Evolutionary conservation across 805 yeast species (phyloP), one percentile per base, ranked within the genome.

Genomic region (Candida maesae): DNA sequence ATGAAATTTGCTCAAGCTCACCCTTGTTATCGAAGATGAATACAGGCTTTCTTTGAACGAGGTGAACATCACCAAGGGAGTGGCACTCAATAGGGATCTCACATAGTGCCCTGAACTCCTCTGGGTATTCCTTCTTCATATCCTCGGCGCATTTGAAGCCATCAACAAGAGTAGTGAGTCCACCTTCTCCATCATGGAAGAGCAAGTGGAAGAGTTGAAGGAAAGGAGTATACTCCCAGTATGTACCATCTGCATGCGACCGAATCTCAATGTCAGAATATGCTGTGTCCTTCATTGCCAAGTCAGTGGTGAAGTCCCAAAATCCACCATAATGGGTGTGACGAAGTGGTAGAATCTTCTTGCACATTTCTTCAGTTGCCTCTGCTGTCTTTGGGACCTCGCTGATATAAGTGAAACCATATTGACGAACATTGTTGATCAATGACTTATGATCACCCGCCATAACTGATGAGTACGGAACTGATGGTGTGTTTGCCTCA

Each of bases 291-390:
- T 76, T 74, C 63, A 75, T 78, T 34, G 79, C 70, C 52, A 81
- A 64, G 52, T 81, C 84, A 5, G 84, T 71, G 10, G 88, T 81
- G 59, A 82, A 81, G 55, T 80, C 86, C 87, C 88, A 82, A 61
- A 82, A 81, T 1, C 84, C 87, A n/a, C 87, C 88, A 50, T 82
- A 81, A 55, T 81, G 89, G 2, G 89, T 81, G 19, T 79, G 79
- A 31, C 84, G 66, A 36, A 80, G 73, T 55, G 76, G 79, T 41
- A 79, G 70, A 46, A 81, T 71, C 49, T 74, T 62, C 47, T 78
- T 77, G 41, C 79, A 72, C 44, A 81, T 66, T 46, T 63, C 60
- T 51, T 80, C 72, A 2, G 89, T 81, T 16, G 67, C 80, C 47
- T 74, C 76, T 1, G 84, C 76, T 13, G 68, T 66, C 5, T 68